Percentiles rank a stretch among this genome's conserved stretches.
phyloP scores from a whole-genome alignment of 169 alveolate species.

The Eimeria zaria region DNA sequence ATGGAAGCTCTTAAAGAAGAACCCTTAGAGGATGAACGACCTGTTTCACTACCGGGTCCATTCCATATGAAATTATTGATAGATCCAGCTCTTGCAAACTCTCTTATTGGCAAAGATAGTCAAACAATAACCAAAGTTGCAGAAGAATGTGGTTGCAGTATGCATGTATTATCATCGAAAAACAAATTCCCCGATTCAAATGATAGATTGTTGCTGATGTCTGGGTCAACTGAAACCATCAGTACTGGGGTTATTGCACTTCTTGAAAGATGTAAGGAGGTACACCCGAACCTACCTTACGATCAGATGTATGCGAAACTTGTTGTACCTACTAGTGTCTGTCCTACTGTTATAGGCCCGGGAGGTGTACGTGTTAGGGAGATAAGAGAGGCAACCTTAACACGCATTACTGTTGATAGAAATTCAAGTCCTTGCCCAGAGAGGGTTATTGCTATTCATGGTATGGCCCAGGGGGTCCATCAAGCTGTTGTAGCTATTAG shows the following conservation, averaged over 20 bases:
- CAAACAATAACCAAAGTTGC: constrained; percentile 26
- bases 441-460: constrained; percentile 43
- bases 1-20: constrained; percentile 65
- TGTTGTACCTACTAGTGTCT: constrained; percentile 51
- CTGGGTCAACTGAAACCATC: constrained; percentile 69
- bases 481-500: constrained; percentile 74
- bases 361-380: constrained; percentile 66
- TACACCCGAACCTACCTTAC: constrained; percentile 77
- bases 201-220: constrained; percentile 58
- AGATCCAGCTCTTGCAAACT: constrained; percentile 76
- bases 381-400: constrained; percentile 61
- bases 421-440: constrained; percentile 40
- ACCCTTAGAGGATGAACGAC: constrained; percentile 67
- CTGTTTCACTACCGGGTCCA: constrained; percentile 62
- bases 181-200: constrained; percentile 45
- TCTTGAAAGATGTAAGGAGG: constrained; percentile 75
- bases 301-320: constrained; percentile 81
- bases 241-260: constrained; percentile 62
- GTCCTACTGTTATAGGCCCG: constrained; percentile 67
- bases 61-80: constrained; percentile 62
- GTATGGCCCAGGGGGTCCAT: constrained; percentile 82
- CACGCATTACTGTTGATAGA: constrained; percentile 67
- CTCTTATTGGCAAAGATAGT: constrained; percentile 70
- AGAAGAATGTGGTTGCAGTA: constrained; percentile 54
- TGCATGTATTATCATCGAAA: constrained; percentile 69